phyloP scores from a whole-genome alignment of 2,329 filamentous ascomycete species.

The Pseudogymnoascus sp. region DNA sequence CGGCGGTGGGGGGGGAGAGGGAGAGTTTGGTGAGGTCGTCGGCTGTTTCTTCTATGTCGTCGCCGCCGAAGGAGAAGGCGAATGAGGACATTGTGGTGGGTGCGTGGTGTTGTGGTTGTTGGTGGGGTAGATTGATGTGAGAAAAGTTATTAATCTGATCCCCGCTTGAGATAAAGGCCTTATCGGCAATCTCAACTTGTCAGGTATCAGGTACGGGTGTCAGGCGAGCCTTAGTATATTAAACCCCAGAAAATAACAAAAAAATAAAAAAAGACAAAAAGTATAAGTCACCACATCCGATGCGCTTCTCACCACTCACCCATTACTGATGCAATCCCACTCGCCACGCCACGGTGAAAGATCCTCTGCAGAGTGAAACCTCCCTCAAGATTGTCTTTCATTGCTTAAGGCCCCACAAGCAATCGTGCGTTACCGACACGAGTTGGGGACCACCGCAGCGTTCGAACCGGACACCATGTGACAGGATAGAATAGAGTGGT shows the following conservation, averaged over 20 bases:
- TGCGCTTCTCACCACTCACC: slow-evolving; percentile 10
- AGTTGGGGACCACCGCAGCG: slow-evolving; percentile 59
- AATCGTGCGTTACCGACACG: slow-evolving; percentile 61
- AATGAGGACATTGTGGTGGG: slow-evolving; percentile 25
- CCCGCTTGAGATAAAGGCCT: neutral
- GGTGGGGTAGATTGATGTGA: slow-evolving; percentile 7
- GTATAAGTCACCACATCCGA: slow-evolving; percentile 10
- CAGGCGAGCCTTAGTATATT: neutral
- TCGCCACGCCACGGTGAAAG: slow-evolving; percentile 65
- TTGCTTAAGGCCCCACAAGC: slow-evolving; percentile 56
- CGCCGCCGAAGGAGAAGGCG: slow-evolving; percentile 52
- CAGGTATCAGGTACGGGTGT: neutral
- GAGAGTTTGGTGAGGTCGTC: slow-evolving; percentile 2
- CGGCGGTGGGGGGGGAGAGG: slow-evolving; percentile 17
- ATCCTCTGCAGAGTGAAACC: slow-evolving; percentile 65
- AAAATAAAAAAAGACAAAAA: neutral
- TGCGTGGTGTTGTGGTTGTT: neutral
- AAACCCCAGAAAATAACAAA: neutral
- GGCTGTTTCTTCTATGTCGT: slow-evolving; percentile 50
- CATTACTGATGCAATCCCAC: slow-evolving; percentile 57
- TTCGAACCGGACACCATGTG: slow-evolving; percentile 59
- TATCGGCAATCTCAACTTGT: neutral
- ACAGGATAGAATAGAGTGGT: slow-evolving; percentile 37
- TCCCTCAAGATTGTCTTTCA: slow-evolving; percentile 64
- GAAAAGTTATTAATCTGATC: slow-evolving; percentile 8